Evolutionary conservation across 2,329 filamentous ascomycete genomes (phyloP), one percentile per base, ranked within the genome.

Genomic region (Paramyrothecium roridum): DNA sequence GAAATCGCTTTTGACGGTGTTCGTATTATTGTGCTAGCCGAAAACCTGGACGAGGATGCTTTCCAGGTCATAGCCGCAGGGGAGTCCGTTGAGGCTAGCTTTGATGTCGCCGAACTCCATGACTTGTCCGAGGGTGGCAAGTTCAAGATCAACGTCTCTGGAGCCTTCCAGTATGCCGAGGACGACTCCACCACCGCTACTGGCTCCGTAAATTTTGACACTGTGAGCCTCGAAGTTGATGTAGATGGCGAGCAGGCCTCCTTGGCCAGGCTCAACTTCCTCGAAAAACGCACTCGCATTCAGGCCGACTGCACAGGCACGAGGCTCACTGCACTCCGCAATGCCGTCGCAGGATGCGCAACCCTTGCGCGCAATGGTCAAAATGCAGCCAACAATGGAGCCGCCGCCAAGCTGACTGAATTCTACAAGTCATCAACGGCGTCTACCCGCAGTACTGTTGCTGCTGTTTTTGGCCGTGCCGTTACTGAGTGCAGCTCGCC

Each of bases 371-470:
- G 10, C 21, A 52, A 19, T 52, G 52, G 33, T 12, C 26, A 46
- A 26, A 20, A 34, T 0, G 78, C 78, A 2, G 79, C 80, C 0
- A 69, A 72, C 3, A 79, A 76, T 1, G 80, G 77, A 49, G 61
- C 69, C 3, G 71, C 76, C 6, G 68, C 71, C 62, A 80, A 73
- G 60, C 70, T 83, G 63, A 68, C 65, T 48, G 78, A 83, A 59
- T 86, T 84, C 73, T 87, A 86, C 79, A 85, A 82, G 69, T 78
- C 77, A 1, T 79, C 76, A 45, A 66, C 54, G 6, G 58, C 67
- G 17, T 59, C 67, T 1, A 72, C 72, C 12, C 76, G 77, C 43
- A 72, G 65, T 48, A 73, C 70, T 1, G 80, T 86, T 13, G 73
- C 78, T 3, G 73, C 73, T 22, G 73, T 85, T 49, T 72, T 72